Percentiles rank a stretch among this genome's conserved stretches.
Evolutionary conservation across 1,284 basidiomycete species (phyloP).

Genomic region (Microbotryum scabiosae): DNA sequence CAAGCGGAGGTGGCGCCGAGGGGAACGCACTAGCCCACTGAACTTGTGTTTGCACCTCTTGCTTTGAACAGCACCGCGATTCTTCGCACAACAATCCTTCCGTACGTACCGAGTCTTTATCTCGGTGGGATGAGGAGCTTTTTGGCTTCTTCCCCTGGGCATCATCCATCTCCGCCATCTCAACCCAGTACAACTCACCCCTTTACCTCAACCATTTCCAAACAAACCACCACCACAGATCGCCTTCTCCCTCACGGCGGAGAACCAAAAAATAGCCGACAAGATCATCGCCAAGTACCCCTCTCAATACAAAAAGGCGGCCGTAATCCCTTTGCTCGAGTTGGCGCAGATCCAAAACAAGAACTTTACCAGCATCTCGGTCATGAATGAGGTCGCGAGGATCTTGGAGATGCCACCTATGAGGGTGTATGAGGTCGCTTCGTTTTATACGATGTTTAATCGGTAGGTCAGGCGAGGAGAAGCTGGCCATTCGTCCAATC

Average conservation of each 20-base stretch:
- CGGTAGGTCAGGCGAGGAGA: neutral
- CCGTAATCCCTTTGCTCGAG: constrained; percentile 92
- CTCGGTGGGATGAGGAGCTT: constrained; percentile 15
- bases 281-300: constrained; percentile 91
- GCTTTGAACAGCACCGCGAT: constrained; percentile 28
- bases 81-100: constrained; percentile 30
- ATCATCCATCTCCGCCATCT: neutral
- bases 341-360: constrained; percentile 96
- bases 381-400: constrained; percentile 92
- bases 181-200: neutral
- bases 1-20: neutral
- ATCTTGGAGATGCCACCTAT: constrained; percentile 91
- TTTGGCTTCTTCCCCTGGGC: neutral
- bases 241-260: constrained; percentile 73
- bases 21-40: neutral
- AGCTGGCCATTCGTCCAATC: no score
- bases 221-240: constrained; percentile 49
- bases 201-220: neutral
- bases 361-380: constrained; percentile 96
- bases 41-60: neutral
- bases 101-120: constrained; percentile 12
- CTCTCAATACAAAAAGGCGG: constrained; percentile 55
- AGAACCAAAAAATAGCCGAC: constrained; percentile 74
- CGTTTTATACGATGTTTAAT: constrained; percentile 59
- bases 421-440: constrained; percentile 99